phyloP scores from a whole-genome alignment of 2,329 filamentous ascomycete species.

The Dactylellina cionopaga region DNA sequence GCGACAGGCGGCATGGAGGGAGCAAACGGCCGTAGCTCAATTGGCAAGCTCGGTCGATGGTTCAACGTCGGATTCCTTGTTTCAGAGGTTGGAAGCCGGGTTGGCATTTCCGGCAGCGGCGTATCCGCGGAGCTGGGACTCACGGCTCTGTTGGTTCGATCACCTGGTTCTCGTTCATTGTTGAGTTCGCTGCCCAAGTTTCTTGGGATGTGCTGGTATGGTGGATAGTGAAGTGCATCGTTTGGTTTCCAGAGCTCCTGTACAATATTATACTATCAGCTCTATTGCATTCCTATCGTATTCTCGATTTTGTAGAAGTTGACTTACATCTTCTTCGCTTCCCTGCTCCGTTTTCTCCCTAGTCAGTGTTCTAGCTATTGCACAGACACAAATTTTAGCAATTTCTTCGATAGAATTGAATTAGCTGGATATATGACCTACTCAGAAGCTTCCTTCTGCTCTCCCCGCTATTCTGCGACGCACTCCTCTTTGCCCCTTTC shows the following conservation, averaged over 20 bases:
- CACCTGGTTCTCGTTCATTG: slow-evolving; percentile 4
- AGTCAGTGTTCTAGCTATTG: slow-evolving; percentile 29
- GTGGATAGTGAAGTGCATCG: slow-evolving; percentile 40
- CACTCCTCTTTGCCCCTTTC: slow-evolving; percentile 16
- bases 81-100: slow-evolving; percentile 38
- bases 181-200: slow-evolving; percentile 20
- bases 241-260: slow-evolving; percentile 42
- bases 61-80: slow-evolving; percentile 26
- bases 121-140: slow-evolving; percentile 47
- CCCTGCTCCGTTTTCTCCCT: slow-evolving; percentile 15
- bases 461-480: slow-evolving; percentile 43
- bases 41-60: slow-evolving; percentile 43
- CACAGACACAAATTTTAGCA: too few species aligned
- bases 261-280: neutral
- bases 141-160: slow-evolving; percentile 29
- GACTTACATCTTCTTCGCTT: slow-evolving; percentile 37
- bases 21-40: slow-evolving; percentile 17
- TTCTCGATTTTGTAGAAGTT: too few species aligned
- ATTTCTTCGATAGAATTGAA: too few species aligned
- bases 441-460: slow-evolving; percentile 31
- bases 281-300: neutral
- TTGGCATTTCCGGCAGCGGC: slow-evolving; percentile 42
- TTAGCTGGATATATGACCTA: neutral
- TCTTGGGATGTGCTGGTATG: slow-evolving; percentile 45
- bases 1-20: slow-evolving; percentile 4